These are phyloP conservation scores for Ogataea angusta DNA, from an alignment of 805 yeast genomes.

Conservation along the genomic window DNA sequence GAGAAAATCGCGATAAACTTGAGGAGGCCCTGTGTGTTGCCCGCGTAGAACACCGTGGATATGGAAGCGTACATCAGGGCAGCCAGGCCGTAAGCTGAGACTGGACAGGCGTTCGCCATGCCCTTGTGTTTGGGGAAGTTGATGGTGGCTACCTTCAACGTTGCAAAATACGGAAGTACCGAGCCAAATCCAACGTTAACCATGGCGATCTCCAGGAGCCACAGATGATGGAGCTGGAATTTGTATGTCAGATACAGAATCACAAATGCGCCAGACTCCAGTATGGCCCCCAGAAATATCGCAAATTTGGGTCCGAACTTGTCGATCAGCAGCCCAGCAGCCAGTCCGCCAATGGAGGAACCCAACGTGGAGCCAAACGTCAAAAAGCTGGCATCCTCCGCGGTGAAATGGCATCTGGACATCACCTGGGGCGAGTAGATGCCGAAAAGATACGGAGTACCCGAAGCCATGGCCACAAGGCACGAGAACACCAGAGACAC, in stretches of 20 bases:
- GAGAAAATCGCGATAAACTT: slow-evolving; percentile 53
- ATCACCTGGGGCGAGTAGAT: slow-evolving; percentile 74
- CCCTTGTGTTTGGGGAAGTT: slow-evolving; percentile 74
- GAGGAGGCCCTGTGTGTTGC: slow-evolving; percentile 53
- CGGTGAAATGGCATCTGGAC: slow-evolving; percentile 50
- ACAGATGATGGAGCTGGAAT: slow-evolving; percentile 37
- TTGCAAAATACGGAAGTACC: slow-evolving; percentile 54
- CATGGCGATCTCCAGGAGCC: slow-evolving; percentile 47
- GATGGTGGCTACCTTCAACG: slow-evolving; percentile 54
- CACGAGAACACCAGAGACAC: slow-evolving; percentile 14
- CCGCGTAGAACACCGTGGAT: slow-evolving; percentile 50
- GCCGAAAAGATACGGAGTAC: slow-evolving; percentile 73
- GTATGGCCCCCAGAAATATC: slow-evolving; percentile 50
- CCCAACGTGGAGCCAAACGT: slow-evolving; percentile 65
- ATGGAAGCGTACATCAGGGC: slow-evolving; percentile 62
- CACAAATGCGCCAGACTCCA: slow-evolving; percentile 54
- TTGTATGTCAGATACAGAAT: slow-evolving; percentile 47
- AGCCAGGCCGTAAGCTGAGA: slow-evolving; percentile 66
- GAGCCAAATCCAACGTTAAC: slow-evolving; percentile 63
- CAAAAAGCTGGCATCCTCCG: slow-evolving; percentile 60
- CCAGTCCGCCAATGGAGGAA: slow-evolving; percentile 63
- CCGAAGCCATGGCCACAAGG: slow-evolving; percentile 49
- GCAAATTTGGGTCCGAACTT: slow-evolving; percentile 53
- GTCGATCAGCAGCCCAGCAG: slow-evolving; percentile 70
- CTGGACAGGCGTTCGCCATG: slow-evolving; percentile 65